Base-by-base conservation (phyloP, 768 basidiomycete species). In the Nevesoporus exiguus region DNA sequence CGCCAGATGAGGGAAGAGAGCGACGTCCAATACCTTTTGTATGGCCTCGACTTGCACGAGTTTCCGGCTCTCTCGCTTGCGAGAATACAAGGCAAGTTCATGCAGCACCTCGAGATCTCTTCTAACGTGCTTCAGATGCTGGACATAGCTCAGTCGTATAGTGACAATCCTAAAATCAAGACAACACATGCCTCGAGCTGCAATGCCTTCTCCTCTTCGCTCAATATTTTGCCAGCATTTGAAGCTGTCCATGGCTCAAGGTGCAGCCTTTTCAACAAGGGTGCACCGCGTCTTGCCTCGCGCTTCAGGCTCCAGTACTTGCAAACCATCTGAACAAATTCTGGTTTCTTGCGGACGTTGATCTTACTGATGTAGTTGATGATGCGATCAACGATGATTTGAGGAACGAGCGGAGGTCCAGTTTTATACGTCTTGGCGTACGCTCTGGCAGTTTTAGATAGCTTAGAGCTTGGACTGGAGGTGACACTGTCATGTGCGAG, bases 251-350 rank as follows among this genome's bases (percentile, higher is more conserved):
- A 98, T 0, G 97, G 96, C 74, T 99, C 96, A 25, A 98, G 75
- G 73, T 99, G 94, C 53, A 99, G 67, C 49, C 97, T 68, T 71
- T 98, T 98, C 60, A 99, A 71, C 56, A 98, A 71, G 11, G 97
- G 96, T 9, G 97, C 97, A 5, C 97, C 97, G 37, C 96, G 73
- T 57, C 97, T 80, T 1, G 85, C 92, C 67, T 98, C 96, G 5
- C 97, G 77, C 73, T 99, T 98, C 70, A 99, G 69, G 71, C 97
- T 98, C 97, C 97, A 99, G 65, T 98, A 99, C 64, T 84, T 82
- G 64, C 90, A 95, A 30, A 94, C 77, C 63, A 83, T 71, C 45
- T 84, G 79, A 13, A 98, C 72, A 51, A 95, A 90, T 42, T 90
- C 86, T 3, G 72, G 62, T 65, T 89, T 92, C 68, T 90, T 93